Base-by-base conservation (phyloP, 75 land plant species). In the Pseudotsuga menziesii region DNA sequence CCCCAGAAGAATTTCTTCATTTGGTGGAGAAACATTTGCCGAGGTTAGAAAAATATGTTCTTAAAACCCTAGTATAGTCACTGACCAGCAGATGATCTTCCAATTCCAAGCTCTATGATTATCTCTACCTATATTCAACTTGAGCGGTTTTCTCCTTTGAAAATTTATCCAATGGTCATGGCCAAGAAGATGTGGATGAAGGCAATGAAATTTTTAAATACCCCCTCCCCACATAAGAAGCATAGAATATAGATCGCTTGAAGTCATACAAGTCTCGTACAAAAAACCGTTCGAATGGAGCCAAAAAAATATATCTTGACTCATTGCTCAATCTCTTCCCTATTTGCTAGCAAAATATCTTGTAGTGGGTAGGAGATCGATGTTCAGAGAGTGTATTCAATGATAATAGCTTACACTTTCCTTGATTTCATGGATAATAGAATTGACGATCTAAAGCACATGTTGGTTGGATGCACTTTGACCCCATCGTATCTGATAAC, bases 351-450 rank as follows among this genome's bases (percentile, higher is more conserved):
- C 93, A 0, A 87, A 81, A 64, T 90, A 93, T 11, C 74, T 95
- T 78, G 79, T 81, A 0, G 57, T 64, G 35, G 83, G 82, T 27
- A 88, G 83, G 82, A 90, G 80, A 78, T 80, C 16, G 89, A 92
- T 76, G 88, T 92, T 32, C 89, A 80, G n/a, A 82, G 88, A 57
- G 89, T 95, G n/a, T 88, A 89, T 59, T 29, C 64, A 3, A 77
- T 95, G 29, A 75, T 91, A 9, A 93, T 92, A 66, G 95, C 93
- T 5, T 89, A 92, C 16, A 6, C 56, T 29, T 58, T 90, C 76
- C 84, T 95, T 44, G 98, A 92, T 80, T 95, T 89, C 61, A 78
- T 79, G 22, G 93, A 95, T 57, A 90, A 86, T 78, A 92, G 91
- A 66, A 95, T 92, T 36, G 95, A 86, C 22, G 98, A 95, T 70